A percentile compares a stretch with the other conserved stretches of the same genome.
phyloP scores from a whole-genome alignment of 2,329 filamentous ascomycete genomes.

The Fusarium irregulare region DNA sequence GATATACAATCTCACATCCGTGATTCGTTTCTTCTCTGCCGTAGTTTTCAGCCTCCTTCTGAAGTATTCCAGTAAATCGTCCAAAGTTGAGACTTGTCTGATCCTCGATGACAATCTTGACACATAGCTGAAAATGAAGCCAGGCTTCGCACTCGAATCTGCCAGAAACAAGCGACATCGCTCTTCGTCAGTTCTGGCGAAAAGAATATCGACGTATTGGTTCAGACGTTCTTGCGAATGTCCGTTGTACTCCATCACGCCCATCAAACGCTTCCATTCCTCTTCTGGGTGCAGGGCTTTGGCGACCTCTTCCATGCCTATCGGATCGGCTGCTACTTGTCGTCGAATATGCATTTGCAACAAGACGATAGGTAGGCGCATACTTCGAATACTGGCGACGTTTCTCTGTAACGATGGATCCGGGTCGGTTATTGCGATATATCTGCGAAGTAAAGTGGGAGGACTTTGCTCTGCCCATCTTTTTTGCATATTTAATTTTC shows the following conservation, averaged over 20 bases:
- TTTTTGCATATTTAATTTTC: conserved; percentile 35
- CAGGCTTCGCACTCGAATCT: conserved; percentile 39
- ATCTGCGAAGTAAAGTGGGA: conserved; percentile 42
- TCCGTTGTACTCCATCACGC: conserved; percentile 33
- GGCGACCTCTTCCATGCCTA: conserved; percentile 32
- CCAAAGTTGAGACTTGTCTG: conserved; percentile 40
- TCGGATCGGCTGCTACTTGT: conserved; percentile 27
- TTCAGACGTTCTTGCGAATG: conserved; percentile 39
- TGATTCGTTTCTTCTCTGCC: not conserved
- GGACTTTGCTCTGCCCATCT: conserved; percentile 42
- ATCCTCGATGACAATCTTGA: conserved; percentile 45
- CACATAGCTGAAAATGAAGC: conserved; percentile 50
- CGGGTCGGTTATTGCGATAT: conserved; percentile 22
- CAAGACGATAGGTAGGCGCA: conserved; percentile 47
- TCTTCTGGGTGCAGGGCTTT: conserved; percentile 42
- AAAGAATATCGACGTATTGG: conserved; percentile 47
- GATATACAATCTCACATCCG: not conserved
- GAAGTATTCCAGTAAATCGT: conserved; percentile 45
- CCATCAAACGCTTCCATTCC: conserved; percentile 42
- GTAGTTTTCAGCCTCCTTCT: conserved; percentile 30
- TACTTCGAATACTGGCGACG: conserved; percentile 43
- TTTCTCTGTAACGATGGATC: conserved; percentile 23
- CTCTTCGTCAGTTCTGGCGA: conserved; percentile 47
- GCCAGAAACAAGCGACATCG: conserved; percentile 49
- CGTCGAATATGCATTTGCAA: conserved; percentile 49